phyloP scores from a whole-genome alignment of 805 yeast species.

The Schwanniomyces pseudopolymorphus region DNA sequence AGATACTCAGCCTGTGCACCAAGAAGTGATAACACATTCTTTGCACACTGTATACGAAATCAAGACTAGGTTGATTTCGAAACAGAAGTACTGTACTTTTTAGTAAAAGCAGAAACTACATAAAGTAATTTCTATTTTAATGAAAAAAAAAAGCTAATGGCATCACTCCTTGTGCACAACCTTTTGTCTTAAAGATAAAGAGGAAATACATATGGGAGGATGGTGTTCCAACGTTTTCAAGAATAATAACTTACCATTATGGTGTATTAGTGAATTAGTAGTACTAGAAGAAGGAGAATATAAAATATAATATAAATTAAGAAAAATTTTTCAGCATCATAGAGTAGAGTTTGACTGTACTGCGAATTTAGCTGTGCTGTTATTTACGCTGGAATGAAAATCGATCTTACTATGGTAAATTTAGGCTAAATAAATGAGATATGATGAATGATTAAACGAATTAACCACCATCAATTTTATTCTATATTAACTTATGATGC shows the following conservation, averaged over 20 bases:
- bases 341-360: background rate
- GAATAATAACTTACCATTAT: constrained; percentile 30
- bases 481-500: too few species aligned
- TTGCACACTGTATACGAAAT: background rate
- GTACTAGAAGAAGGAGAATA: background rate
- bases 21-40: constrained; percentile 36
- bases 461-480: too few species aligned
- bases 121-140: background rate
- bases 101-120: background rate
- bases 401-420: too few species aligned
- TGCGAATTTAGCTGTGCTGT: background rate
- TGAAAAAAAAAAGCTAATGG: constrained; percentile 17
- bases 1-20: constrained; percentile 47
- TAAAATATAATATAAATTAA: background rate
- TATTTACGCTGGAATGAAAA: background rate
- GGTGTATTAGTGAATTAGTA: background rate
- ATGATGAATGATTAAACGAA: too few species aligned
- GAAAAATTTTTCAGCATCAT: background rate
- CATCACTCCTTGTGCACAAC: constrained; percentile 27
- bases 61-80: background rate
- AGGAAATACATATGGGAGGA: constrained; percentile 18
- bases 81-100: constrained; percentile 1
- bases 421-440: background rate
- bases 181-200: constrained; percentile 10
- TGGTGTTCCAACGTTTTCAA: constrained; percentile 24